These are phyloP conservation scores for Pythium rishiriense DNA, from an alignment of 352 stramenopile genomes.

Conservation along the genomic window DNA sequence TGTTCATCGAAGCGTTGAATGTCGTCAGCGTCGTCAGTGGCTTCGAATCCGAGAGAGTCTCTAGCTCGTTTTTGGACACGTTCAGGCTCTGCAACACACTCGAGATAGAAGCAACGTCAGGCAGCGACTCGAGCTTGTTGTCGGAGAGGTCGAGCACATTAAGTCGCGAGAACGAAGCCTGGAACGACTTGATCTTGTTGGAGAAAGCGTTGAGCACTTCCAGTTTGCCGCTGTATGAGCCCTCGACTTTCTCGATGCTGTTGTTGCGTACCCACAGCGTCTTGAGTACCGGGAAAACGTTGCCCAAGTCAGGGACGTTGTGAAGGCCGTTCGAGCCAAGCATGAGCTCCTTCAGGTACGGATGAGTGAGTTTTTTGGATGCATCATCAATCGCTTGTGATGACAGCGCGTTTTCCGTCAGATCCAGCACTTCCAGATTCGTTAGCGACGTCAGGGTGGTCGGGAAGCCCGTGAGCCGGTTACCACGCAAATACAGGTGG, in stretches of 20 bases:
- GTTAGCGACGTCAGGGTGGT: constrained; percentile 10
- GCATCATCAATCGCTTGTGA: constrained; percentile 7
- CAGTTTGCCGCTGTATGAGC: constrained; percentile 16
- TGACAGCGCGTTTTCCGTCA: constrained; percentile 18
- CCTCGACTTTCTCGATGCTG: constrained; percentile 19
- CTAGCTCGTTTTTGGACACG: constrained; percentile 17
- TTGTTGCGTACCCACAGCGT: constrained; percentile 27
- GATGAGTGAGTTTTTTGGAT: constrained; percentile 4
- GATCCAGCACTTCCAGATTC: constrained; percentile 13
- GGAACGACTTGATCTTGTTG: constrained; percentile 27
- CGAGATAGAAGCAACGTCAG: constrained; percentile 15
- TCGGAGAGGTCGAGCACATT: constrained; percentile 16
- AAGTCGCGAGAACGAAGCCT: constrained; percentile 21
- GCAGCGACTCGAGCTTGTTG: constrained; percentile 23
- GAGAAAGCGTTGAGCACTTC: constrained; percentile 4
- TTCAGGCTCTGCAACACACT: constrained; percentile 15
- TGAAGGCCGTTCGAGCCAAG: constrained; percentile 18
- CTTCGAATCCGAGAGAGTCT: neutral
- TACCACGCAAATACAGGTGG: constrained; percentile 15
- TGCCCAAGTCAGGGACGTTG: constrained; percentile 16
- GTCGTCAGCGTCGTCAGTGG: constrained; percentile 3
- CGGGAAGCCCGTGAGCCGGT: constrained; percentile 21
- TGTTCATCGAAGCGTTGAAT: constrained; percentile 26
- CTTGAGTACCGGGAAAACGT: constrained; percentile 17
- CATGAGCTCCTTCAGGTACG: constrained; percentile 17